Percentiles rank a stretch among this genome's conserved stretches.
These are phyloP conservation scores for Colletotrichum endophyticum DNA, from an alignment of 2,329 filamentous ascomycete genomes.

Conservation along the genomic window DNA sequence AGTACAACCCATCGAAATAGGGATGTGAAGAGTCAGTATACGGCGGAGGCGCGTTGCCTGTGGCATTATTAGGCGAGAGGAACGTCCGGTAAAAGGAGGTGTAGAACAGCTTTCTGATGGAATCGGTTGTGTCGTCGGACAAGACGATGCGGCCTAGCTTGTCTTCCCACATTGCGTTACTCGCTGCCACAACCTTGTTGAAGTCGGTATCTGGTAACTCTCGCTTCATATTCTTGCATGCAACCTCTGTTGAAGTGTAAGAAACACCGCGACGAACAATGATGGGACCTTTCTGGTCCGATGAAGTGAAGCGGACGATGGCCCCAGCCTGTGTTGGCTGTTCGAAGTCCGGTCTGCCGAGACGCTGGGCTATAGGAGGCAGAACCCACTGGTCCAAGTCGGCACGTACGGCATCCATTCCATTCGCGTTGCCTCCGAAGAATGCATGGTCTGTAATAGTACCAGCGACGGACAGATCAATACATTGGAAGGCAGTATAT, in stretches of 20 bases:
- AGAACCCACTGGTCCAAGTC: background rate
- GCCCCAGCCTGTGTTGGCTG: background rate
- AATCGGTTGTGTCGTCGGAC: background rate
- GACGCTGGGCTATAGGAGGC: background rate
- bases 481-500: background rate
- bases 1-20: background rate
- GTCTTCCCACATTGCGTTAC: background rate
- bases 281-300: background rate
- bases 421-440: background rate
- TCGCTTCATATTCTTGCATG: background rate
- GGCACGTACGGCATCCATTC: background rate
- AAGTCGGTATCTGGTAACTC: background rate
- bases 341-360: background rate
- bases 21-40: background rate
- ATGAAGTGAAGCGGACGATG: background rate
- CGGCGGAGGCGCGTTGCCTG: background rate
- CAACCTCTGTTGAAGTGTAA: background rate
- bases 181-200: background rate
- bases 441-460: background rate
- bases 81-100: background rate
- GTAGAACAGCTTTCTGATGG: background rate
- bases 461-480: background rate
- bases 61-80: constrained; percentile 1
- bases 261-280: background rate
- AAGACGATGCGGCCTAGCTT: background rate